phyloP scores from a whole-genome alignment of 768 basidiomycete species.

The Harrya chromipes region DNA sequence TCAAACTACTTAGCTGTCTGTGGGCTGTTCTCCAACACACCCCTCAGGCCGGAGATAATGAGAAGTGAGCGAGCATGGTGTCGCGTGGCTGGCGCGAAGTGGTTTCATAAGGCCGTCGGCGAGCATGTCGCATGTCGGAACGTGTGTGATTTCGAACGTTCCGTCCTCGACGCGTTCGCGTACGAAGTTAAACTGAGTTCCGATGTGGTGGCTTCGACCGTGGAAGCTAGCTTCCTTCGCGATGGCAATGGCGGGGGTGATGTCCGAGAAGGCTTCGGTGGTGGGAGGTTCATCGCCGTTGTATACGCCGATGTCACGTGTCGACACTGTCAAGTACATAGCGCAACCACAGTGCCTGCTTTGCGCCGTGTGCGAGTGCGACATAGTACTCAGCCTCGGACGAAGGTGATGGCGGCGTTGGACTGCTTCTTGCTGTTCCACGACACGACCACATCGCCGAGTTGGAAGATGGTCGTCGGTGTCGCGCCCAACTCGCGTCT shows the following conservation, averaged over 20 bases:
- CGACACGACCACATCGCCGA: not conserved
- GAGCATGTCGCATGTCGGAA: conserved; percentile 34
- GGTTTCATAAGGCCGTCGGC: conserved; percentile 43
- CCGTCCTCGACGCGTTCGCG: conserved; percentile 30
- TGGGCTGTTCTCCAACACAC: no score
- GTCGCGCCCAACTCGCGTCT: no score
- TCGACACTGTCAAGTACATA: no score
- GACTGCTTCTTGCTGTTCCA: conserved; percentile 36
- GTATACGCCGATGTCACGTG: no score
- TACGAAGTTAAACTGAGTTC: conserved; percentile 39
- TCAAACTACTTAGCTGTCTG: no score
- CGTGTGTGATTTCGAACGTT: conserved; percentile 27
- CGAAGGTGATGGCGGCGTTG: conserved; percentile 34
- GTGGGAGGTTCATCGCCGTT: not conserved
- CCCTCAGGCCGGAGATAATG: no score
- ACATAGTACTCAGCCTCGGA: conserved; percentile 42
- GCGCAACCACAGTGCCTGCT: conserved; percentile 22
- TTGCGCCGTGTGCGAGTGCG: conserved; percentile 15
- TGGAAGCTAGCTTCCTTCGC: conserved; percentile 36
- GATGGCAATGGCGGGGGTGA: conserved; percentile 36
- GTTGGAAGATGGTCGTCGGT: no score
- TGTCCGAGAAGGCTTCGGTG: conserved; percentile 23
- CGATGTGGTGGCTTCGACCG: conserved; percentile 41
- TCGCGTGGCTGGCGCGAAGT: no score
- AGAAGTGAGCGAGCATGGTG: no score